These are phyloP conservation scores for Diaporthe humulicola DNA, from an alignment of 2,329 filamentous ascomycete genomes.

Conservation along the genomic window DNA sequence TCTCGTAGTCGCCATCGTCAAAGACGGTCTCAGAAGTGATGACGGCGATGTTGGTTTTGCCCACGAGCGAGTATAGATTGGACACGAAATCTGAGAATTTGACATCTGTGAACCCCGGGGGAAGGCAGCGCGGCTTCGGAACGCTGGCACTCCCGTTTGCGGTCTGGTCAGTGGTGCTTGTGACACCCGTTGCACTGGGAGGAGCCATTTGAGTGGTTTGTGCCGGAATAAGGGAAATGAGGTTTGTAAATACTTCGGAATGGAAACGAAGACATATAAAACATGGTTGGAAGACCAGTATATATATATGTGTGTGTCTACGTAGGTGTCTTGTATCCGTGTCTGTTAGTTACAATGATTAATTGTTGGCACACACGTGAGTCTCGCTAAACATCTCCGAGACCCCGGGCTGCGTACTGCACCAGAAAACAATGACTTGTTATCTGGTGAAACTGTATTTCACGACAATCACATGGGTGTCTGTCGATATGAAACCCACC, in stretches of 20 bases:
- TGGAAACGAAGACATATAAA: not conserved
- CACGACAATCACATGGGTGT: not conserved
- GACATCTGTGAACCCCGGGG: not conserved
- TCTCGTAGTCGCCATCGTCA: conserved; percentile 45
- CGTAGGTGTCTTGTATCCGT: not conserved
- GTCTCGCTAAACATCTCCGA: not conserved
- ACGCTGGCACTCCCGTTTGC: not conserved
- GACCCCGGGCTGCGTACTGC: not conserved
- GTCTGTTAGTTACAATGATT: not conserved
- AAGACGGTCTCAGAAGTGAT: conserved; percentile 35
- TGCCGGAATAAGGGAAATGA: not conserved
- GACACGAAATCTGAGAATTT: conserved; percentile 5
- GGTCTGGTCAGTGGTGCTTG: not conserved
- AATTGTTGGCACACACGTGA: not conserved
- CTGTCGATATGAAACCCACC: not conserved
- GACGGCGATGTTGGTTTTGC: conserved; percentile 1
- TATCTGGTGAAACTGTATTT: not conserved
- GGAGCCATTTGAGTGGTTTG: not conserved
- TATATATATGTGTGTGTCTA: not conserved
- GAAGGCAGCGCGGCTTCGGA: conserved; percentile 12
- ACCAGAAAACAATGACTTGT: not conserved
- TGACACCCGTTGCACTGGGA: conserved; percentile 18
- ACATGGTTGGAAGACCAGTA: not conserved
- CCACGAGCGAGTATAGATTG: not conserved
- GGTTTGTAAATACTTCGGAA: not conserved